phyloP scores from a whole-genome alignment of 306 rosid species.

The Fragaria nilgerrensis region DNA sequence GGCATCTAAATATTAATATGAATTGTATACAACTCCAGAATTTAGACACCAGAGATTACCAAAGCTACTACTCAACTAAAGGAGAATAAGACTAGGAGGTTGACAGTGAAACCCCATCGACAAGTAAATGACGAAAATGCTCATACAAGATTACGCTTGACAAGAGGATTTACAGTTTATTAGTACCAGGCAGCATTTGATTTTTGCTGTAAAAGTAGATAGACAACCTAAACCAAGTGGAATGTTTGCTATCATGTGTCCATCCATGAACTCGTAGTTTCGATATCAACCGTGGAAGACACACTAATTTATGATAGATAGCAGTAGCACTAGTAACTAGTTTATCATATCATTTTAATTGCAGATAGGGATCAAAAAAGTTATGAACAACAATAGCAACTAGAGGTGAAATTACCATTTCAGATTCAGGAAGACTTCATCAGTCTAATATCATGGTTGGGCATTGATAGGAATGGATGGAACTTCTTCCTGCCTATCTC shows the following conservation, averaged over 20 bases:
- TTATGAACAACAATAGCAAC: not conserved
- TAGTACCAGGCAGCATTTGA: not conserved
- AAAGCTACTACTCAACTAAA: not conserved
- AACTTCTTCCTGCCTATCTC: slow-evolving; percentile 49
- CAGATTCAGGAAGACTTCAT: too few species aligned
- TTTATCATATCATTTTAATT: not conserved
- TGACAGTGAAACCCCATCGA: too few species aligned
- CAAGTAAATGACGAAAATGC: too few species aligned
- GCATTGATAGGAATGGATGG: slow-evolving; percentile 49
- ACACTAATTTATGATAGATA: not conserved
- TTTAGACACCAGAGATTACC: not conserved
- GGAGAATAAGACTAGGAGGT: not conserved
- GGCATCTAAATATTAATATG: not conserved
- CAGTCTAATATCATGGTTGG: slow-evolving; percentile 27
- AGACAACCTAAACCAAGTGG: too few species aligned
- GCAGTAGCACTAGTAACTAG: not conserved
- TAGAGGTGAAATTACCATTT: slow-evolving; percentile 14
- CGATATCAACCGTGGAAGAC: not conserved
- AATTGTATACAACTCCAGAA: not conserved
- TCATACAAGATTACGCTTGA: too few species aligned
- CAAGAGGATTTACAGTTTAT: too few species aligned
- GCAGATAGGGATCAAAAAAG: slow-evolving; percentile 1
- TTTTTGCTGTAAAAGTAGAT: not conserved
- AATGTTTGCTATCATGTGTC: not conserved
- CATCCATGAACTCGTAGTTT: not conserved